Percentiles rank a stretch among this genome's conserved stretches.
Evolutionary conservation across 768 basidiomycete species (phyloP).

Genomic region (Rhodotorula taiwanensis): DNA sequence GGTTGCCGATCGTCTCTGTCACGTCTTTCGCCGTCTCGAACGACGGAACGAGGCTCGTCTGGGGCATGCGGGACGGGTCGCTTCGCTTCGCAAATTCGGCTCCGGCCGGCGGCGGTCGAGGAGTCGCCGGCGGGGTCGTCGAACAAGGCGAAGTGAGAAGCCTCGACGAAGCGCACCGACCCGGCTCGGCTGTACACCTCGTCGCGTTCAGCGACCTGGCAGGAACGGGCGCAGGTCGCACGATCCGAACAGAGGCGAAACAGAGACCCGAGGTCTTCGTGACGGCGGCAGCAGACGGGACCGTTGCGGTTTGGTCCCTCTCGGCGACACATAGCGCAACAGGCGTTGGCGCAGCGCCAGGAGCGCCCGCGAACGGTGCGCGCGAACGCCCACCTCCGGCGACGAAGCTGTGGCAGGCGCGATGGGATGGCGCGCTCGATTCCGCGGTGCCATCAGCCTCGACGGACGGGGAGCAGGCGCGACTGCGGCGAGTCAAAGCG

Average conservation of each 20-base stretch:
- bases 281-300: slow-evolving; percentile 7
- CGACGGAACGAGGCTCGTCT: slow-evolving; percentile 17
- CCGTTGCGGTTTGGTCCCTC: slow-evolving; percentile 5
- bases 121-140: not conserved
- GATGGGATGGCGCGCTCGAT: slow-evolving; percentile 21
- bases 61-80: slow-evolving; percentile 30
- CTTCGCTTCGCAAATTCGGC: slow-evolving; percentile 14
- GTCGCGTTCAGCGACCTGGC: slow-evolving; percentile 16
- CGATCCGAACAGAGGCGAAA: not conserved
- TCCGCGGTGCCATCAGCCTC: not conserved
- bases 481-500: slow-evolving; percentile 2
- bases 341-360: not conserved
- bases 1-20: slow-evolving; percentile 3
- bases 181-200: not conserved
- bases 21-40: slow-evolving; percentile 4
- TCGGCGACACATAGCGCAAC: too few relatives aligned
- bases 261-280: slow-evolving; percentile 4
- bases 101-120: not conserved
- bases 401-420: slow-evolving; percentile 12
- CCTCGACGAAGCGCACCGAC: slow-evolving; percentile 14
- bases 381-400: slow-evolving; percentile 12
- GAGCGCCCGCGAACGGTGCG: not conserved
- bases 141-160: slow-evolving; percentile 5
- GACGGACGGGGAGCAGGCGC: too few relatives aligned
- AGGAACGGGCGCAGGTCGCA: slow-evolving; percentile 1